Conservation (phyloP, 106 monocot species). For the Cymbidium sinense region DNA sequence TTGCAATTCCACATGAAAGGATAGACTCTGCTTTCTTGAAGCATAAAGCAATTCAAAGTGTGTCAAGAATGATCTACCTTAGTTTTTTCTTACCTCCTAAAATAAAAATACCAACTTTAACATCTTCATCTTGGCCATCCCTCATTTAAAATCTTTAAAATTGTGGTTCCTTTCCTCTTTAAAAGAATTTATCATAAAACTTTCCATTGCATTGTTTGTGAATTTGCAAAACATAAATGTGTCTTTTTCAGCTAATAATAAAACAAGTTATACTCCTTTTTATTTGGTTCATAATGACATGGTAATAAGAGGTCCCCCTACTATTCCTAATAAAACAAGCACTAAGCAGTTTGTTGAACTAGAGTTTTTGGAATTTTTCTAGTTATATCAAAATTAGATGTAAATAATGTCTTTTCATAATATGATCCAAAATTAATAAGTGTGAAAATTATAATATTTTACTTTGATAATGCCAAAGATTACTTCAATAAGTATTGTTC, state of each 20-base stretch:
- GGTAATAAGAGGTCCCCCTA: background rate
- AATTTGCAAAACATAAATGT: background rate
- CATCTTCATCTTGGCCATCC: background rate
- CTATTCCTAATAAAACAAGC: background rate
- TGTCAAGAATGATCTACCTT: slow-evolving; percentile 2
- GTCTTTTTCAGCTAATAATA: background rate
- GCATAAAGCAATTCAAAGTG: background rate
- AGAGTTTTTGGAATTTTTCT: background rate
- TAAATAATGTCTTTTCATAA: background rate
- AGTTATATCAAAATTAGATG: background rate
- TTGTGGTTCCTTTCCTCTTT: background rate
- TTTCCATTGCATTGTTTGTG: background rate
- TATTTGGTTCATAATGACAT: slow-evolving; percentile 1
- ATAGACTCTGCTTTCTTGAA: background rate
- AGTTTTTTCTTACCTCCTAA: background rate
- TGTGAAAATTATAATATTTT: slow-evolving; percentile 2
- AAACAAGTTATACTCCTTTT: background rate
- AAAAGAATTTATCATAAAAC: background rate
- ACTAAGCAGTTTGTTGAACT: background rate
- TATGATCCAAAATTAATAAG: background rate
- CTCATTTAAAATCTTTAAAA: slow-evolving; percentile 2
- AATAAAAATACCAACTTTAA: background rate
- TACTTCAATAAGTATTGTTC: background rate
- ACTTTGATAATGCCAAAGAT: background rate
- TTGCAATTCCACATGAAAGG: background rate